These are phyloP conservation scores for Chrysoporthe deuterocubensis DNA, from an alignment of 2,329 filamentous ascomycete genomes.

Conservation along the genomic window DNA sequence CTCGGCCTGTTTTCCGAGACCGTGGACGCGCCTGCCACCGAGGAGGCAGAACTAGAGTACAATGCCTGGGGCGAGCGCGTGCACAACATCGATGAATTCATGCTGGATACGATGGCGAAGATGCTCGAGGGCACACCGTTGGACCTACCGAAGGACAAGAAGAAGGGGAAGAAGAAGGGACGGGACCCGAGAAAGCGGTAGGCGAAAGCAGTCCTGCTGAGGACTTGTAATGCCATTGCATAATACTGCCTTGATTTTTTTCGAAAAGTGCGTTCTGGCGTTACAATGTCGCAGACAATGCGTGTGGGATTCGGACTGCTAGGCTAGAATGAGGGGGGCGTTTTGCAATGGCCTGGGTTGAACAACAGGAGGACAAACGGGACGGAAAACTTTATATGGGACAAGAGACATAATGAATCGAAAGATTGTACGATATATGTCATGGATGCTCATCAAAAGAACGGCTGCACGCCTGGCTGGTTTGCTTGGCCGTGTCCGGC, in stretches of 20 bases:
- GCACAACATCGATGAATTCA: constrained; percentile 73
- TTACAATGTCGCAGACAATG: background rate
- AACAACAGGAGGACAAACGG: background rate
- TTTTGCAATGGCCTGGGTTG: constrained; percentile 14
- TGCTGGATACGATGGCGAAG: constrained; percentile 70
- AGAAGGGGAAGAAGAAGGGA: constrained; percentile 63
- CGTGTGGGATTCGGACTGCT: background rate
- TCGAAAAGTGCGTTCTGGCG: background rate
- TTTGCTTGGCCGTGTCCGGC: background rate
- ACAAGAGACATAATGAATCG: background rate
- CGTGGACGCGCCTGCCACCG: constrained; percentile 38
- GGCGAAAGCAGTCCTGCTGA: background rate
- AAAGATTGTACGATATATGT: constrained; percentile 1
- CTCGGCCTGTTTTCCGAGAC: constrained; percentile 43
- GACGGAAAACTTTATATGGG: background rate
- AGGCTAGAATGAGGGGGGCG: background rate
- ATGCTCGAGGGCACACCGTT: constrained; percentile 62
- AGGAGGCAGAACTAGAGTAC: constrained; percentile 50
- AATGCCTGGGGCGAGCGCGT: constrained; percentile 64
- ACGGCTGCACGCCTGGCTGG: background rate
- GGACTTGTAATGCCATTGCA: background rate
- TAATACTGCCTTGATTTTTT: background rate
- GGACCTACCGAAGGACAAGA: constrained; percentile 68
- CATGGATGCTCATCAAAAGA: background rate
- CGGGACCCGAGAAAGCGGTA: constrained; percentile 60